Base-by-base conservation (phyloP, 768 basidiomycete genomes). In the Leccinum olivaceopallidum region DNA sequence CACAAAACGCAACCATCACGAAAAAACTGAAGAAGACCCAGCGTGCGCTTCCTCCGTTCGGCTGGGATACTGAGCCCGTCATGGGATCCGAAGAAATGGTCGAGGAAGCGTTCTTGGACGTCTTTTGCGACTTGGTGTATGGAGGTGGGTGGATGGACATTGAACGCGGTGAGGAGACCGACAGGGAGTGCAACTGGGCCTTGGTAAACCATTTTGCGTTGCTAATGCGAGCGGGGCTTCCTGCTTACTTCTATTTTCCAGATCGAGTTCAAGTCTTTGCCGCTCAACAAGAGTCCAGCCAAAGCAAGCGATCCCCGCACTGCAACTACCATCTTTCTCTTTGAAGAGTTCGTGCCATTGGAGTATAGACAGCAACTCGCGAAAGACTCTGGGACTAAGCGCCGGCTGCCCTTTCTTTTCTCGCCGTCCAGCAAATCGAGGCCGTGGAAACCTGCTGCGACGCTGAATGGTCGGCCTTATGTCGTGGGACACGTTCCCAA, bases 271-370 rank as follows among this genome's bases (percentile, higher is more conserved):
- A 95, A 92, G 67, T 85, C 92, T 0, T 78, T 89, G 2, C 86
- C 91, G 53, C 34, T 81, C 63, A 56, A 71, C 52, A 67, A 65
- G 51, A 47, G 28, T 5, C n/a, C 61, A 14, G 1, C 67, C 44
- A 60, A 54, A 3, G 69, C 69, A 5, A 69, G 69, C 5, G 92
- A 95, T 69, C 92, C 92, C 0, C 82, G 94, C n/a, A 88, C 84
- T 1, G 78, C 86, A 1, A 80, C 85, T 0, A 82, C 86, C 0
- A 83, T 93, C 53, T 83, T 97, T 56, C 76, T 98, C 6, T 95
- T 94, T 64, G 95, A 99, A 75, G 97, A 98, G 73, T 91, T 93
- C 58, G 94, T 99, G 4, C 96, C 95, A 0, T 76, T 84, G 42
- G 95, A 94, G 70, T 94, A 94, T 67, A 81, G 91, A 5, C 86